phyloP scores from a whole-genome alignment of 345 rosid species.

The Lumnitzera littorea region DNA sequence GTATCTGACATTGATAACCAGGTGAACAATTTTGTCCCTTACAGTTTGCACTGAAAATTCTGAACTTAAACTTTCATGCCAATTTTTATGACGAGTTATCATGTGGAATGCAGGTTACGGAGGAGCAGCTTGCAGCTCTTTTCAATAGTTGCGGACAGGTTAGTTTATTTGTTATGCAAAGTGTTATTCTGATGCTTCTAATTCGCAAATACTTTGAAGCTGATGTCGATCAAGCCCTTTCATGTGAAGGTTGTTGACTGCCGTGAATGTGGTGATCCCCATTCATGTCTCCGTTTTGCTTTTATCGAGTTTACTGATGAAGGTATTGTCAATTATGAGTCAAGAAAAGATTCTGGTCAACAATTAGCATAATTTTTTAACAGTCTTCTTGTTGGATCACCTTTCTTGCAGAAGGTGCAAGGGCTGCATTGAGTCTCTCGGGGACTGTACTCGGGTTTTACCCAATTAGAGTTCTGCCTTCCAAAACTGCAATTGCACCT shows the following conservation, averaged over 20 bases:
- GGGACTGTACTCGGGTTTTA: constrained; percentile 91
- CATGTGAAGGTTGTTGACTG: constrained; percentile 64
- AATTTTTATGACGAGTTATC: constrained; percentile 2
- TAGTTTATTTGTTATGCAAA: constrained; percentile 8
- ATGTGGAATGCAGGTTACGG: constrained; percentile 50
- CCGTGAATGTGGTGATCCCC: constrained; percentile 93
- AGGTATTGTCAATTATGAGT: constrained; percentile 38
- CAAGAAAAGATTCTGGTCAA: background rate
- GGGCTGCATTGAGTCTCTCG: constrained; percentile 73
- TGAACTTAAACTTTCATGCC: background rate
- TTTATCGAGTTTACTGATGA: constrained; percentile 89
- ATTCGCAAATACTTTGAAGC: no score
- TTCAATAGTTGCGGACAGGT: constrained; percentile 82
- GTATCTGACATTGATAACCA: constrained; percentile 78
- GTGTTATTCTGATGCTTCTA: background rate
- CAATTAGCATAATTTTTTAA: background rate
- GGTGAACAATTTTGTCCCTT: constrained; percentile 23
- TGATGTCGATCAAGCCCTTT: background rate
- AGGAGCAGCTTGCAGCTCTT: constrained; percentile 88
- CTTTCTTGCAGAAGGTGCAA: constrained; percentile 64
- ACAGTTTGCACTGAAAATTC: background rate
- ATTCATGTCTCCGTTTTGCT: constrained; percentile 90
- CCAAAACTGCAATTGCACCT: constrained; percentile 98
- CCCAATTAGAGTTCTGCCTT: constrained; percentile 93
- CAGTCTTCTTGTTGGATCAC: background rate